Conservation (phyloP, 1,284 basidiomycete species). For the Ceratobasidium sp. region DNA sequence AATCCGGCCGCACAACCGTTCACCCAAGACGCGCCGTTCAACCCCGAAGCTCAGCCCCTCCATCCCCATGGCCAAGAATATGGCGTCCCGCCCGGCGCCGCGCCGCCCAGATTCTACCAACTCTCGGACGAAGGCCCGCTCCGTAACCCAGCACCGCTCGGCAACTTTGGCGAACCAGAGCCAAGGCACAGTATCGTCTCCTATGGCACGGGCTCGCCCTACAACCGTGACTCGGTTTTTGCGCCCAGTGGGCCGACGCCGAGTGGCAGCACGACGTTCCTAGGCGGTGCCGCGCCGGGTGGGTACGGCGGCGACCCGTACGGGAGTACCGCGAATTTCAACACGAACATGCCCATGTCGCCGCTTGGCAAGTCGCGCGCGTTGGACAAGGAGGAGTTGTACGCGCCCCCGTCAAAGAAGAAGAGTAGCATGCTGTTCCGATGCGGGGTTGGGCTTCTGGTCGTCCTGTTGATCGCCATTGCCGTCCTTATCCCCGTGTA, state of each 20-base stretch:
- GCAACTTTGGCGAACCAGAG: conserved; percentile 25
- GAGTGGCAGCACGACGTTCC: conserved; percentile 25
- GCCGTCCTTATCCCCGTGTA: conserved; percentile 45
- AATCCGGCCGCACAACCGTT: neutral
- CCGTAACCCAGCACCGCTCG: conserved; percentile 23
- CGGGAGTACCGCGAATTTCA: conserved; percentile 18
- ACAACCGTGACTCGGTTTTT: conserved; percentile 33
- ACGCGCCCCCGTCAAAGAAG: conserved; percentile 30
- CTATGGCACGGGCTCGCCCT: conserved; percentile 32
- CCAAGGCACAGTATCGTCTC: conserved; percentile 33
- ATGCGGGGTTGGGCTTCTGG: conserved; percentile 23
- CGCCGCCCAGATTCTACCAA: conserved; percentile 20
- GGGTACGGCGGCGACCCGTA: conserved; percentile 42
- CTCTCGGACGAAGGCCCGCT: conserved; percentile 31
- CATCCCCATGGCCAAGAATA: conserved; percentile 1
- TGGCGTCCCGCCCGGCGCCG: conserved; percentile 3
- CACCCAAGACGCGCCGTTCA: neutral
- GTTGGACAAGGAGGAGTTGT: conserved; percentile 3
- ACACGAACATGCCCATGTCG: conserved; percentile 22
- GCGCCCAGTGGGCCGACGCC: conserved; percentile 5
- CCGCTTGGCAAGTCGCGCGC: conserved; percentile 22
- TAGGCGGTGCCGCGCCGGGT: conserved; percentile 35
- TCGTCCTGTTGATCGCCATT: conserved; percentile 41
- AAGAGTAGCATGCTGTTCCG: conserved; percentile 18
- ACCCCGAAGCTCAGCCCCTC: conserved; percentile 23